A percentile compares a stretch with the other conserved stretches of the same genome.
These are phyloP conservation scores for Lentinula edodes DNA, from an alignment of 768 basidiomycete species.

Conservation along the genomic window DNA sequence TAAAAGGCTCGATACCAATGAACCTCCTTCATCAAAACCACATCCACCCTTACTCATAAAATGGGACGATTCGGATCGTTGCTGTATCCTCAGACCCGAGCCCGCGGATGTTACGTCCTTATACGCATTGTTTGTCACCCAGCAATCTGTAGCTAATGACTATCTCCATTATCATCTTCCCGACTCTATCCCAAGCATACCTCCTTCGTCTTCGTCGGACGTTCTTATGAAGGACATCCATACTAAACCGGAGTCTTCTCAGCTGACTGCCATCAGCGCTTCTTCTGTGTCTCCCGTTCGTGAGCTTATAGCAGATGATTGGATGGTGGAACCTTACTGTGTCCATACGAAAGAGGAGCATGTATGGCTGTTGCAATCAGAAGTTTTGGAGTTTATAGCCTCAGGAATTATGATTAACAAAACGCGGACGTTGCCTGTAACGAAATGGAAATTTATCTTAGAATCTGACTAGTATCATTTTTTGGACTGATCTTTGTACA, in stretches of 20 bases:
- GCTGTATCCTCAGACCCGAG: conserved; percentile 1
- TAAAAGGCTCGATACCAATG: background rate
- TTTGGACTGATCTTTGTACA: background rate
- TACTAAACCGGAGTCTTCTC: background rate
- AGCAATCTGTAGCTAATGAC: background rate
- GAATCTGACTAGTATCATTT: background rate
- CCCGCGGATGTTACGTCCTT: background rate
- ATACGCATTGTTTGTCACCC: background rate
- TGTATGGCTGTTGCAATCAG: background rate
- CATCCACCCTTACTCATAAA: background rate
- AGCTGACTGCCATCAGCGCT: background rate
- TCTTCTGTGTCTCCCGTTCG: background rate
- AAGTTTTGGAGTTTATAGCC: background rate
- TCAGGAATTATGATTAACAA: background rate
- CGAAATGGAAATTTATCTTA: background rate
- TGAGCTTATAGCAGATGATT: background rate
- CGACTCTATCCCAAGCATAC: background rate
- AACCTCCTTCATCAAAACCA: background rate
- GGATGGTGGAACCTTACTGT: background rate
- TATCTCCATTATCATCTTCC: background rate
- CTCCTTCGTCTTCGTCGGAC: background rate
- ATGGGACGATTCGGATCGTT: conserved; percentile 5
- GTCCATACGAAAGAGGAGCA: background rate
- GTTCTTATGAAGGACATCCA: background rate
- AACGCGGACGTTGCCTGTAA: background rate